Base-by-base conservation (phyloP, 768 basidiomycete genomes). In the Russula compacta region DNA sequence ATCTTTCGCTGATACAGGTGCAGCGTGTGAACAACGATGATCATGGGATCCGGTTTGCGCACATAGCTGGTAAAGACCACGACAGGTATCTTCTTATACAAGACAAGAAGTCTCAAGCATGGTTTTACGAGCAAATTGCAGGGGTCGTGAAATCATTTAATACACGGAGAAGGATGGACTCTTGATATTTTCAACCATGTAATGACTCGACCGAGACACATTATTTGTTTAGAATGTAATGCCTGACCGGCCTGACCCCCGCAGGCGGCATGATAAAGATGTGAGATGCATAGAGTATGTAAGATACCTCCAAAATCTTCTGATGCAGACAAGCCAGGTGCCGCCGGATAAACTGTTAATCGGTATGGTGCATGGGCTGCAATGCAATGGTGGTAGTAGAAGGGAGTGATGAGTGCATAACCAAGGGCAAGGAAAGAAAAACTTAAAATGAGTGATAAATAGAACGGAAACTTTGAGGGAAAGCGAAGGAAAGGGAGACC, bases 1-100 rank as follows among this genome's bases (percentile, higher is more conserved):
- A 98, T 65, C 76, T 98, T 14, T 86, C 93, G 0, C 84, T 98
- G 70, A 83, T 82, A 19, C 85, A 91, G 66, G 83, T 98, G 3
- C 86, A 90, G 71, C 91, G 90, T 17, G 84, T 98, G 48, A 88
- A 86, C 4, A 84, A 92, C 32, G 95, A 98, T 70, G 87, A 94
- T 68, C 91, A 84, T 15, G 95, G 95, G 1, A 91, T 99, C 69
- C 82, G 89, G 17, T 89, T 93, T 69, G 82, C 87, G 14, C 83
- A 94, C 72, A 95, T 89, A 68, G 75, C 78, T 2, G 89, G 89
- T 60, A 82, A 77, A 69, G 86, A 86, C 59, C 78, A 83, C 59
- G 87, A 92, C 73, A 86, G 81, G 67, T 91, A 89, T 71, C 81
- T 89, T 12, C 76, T 84, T 69, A 86, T 91, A 67, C 81, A 85